Percentiles rank a stretch among this genome's conserved stretches.
phyloP scores from a whole-genome alignment of 2,329 filamentous ascomycete genomes.

The Clathrospora elynae region DNA sequence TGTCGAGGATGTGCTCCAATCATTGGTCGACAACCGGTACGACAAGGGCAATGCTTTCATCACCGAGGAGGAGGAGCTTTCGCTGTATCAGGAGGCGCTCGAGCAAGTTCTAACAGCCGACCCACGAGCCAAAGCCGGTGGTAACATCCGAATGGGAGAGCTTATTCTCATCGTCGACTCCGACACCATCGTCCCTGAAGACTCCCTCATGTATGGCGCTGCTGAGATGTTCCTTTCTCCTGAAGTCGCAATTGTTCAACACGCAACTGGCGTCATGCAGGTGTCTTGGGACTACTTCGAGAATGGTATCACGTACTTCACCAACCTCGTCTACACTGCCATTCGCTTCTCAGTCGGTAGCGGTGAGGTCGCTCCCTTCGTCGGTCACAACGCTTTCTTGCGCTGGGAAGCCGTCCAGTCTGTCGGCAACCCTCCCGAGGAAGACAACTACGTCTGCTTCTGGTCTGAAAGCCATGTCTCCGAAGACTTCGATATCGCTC shows the following conservation, averaged over 20 bases:
- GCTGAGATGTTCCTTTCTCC: constrained; percentile 80
- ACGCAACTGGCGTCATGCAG: constrained; percentile 70
- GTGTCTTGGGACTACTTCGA: constrained; percentile 73
- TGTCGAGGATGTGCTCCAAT: constrained; percentile 65
- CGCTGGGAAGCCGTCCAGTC: constrained; percentile 68
- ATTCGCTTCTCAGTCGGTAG: constrained; percentile 71
- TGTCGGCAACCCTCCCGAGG: constrained; percentile 51
- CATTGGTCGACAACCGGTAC: constrained; percentile 50
- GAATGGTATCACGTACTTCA: constrained; percentile 76
- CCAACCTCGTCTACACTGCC: constrained; percentile 73
- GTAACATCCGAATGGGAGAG: constrained; percentile 82
- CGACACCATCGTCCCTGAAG: constrained; percentile 56
- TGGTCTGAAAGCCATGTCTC: constrained; percentile 79
- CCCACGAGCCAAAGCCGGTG: constrained; percentile 73
- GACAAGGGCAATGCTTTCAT: constrained; percentile 26
- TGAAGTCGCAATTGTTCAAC: constrained; percentile 77
- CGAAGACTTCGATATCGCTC: constrained; percentile 75
- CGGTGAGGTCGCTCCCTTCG: constrained; percentile 73
- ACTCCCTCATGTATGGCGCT: constrained; percentile 78
- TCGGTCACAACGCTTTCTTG: constrained; percentile 76
- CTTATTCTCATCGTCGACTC: constrained; percentile 68
- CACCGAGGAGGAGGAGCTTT: constrained; percentile 44
- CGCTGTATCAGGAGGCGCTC: constrained; percentile 46
- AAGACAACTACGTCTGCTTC: constrained; percentile 66
- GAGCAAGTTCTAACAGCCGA: constrained; percentile 71